A percentile compares a stretch with the other conserved stretches of the same genome.
These are phyloP conservation scores for Fraxinus sp. DNA, from an alignment of 305 asterid genomes.

Conservation along the genomic window DNA sequence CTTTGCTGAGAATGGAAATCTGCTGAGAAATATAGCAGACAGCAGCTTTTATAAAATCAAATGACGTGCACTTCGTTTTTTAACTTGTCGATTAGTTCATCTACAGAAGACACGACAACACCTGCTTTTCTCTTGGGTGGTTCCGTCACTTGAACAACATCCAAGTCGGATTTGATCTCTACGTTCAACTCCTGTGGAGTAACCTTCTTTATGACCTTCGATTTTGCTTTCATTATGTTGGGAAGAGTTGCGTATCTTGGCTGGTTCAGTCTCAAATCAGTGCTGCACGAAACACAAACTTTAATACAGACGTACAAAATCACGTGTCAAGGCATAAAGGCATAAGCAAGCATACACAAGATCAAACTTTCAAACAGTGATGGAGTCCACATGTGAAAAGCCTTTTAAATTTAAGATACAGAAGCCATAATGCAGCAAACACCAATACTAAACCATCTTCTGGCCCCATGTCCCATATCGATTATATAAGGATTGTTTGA, in stretches of 20 bases:
- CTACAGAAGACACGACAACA: slow-evolving; percentile 73
- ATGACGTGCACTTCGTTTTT: slow-evolving; percentile 75
- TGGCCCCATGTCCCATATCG: not conserved
- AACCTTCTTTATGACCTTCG: slow-evolving; percentile 71
- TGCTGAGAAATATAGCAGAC: not conserved
- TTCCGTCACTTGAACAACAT: slow-evolving; percentile 73
- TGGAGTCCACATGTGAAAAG: not conserved
- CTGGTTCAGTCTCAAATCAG: slow-evolving; percentile 89
- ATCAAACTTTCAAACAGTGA: not conserved
- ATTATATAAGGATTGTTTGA: not conserved
- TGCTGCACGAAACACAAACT: slow-evolving; percentile 38
- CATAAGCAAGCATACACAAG: not conserved
- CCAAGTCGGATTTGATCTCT: slow-evolving; percentile 65
- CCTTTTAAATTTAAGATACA: not conserved
- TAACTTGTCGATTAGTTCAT: slow-evolving; percentile 80
- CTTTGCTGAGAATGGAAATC: not conserved
- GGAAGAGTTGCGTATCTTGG: slow-evolving; percentile 95
- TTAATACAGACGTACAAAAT: not conserved
- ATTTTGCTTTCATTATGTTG: slow-evolving; percentile 94
- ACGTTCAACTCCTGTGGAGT: slow-evolving; percentile 73
- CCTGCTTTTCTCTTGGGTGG: slow-evolving; percentile 94
- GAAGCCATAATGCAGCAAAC: not conserved
- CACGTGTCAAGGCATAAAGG: not conserved
- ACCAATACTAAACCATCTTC: not conserved
- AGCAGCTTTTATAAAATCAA: slow-evolving; percentile 24